Conservation (phyloP, 1,284 basidiomycete species). For the Heterobasidion occidentale region DNA sequence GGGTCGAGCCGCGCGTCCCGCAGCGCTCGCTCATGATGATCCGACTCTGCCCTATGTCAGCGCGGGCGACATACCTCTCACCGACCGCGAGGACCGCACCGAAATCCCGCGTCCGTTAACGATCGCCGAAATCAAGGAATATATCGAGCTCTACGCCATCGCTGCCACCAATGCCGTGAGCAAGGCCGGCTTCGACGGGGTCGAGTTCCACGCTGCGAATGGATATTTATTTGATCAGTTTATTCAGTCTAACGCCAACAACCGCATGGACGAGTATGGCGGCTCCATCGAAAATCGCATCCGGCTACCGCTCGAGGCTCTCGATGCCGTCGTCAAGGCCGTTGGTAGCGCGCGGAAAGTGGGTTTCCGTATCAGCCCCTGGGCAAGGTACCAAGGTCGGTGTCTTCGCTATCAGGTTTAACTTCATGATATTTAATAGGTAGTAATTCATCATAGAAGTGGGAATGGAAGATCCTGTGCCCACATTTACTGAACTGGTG, state of each 20-base stretch:
- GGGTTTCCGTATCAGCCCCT: constrained; percentile 37
- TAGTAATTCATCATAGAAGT: constrained; percentile 7
- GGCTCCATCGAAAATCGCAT: constrained; percentile 46
- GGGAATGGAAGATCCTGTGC: constrained; percentile 10
- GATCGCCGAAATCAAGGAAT: constrained; percentile 19
- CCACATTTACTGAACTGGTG: constrained; percentile 1
- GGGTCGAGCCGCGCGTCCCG: constrained; percentile 25
- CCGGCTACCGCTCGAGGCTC: constrained; percentile 39
- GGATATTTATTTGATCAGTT: constrained; percentile 35
- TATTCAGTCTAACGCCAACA: constrained; percentile 33
- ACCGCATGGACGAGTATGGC: constrained; percentile 53
- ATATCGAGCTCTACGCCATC: constrained; percentile 13
- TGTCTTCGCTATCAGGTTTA: background rate
- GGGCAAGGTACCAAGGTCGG: constrained; percentile 20
- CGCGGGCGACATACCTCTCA: constrained; percentile 35
- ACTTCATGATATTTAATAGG: background rate
- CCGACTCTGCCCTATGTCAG: constrained; percentile 28
- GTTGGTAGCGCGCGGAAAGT: constrained; percentile 19
- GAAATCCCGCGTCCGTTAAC: constrained; percentile 19
- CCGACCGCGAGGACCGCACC: constrained; percentile 14
- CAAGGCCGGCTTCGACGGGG: constrained; percentile 24
- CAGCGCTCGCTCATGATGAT: constrained; percentile 18
- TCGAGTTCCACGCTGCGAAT: constrained; percentile 31
- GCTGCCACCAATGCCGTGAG: constrained; percentile 18
- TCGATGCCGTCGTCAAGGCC: constrained; percentile 21